A percentile compares a stretch with the other conserved stretches of the same genome.
These are phyloP conservation scores for Pseudomassariella vexata DNA, from an alignment of 2,329 filamentous ascomycete species.

Conservation along the genomic window DNA sequence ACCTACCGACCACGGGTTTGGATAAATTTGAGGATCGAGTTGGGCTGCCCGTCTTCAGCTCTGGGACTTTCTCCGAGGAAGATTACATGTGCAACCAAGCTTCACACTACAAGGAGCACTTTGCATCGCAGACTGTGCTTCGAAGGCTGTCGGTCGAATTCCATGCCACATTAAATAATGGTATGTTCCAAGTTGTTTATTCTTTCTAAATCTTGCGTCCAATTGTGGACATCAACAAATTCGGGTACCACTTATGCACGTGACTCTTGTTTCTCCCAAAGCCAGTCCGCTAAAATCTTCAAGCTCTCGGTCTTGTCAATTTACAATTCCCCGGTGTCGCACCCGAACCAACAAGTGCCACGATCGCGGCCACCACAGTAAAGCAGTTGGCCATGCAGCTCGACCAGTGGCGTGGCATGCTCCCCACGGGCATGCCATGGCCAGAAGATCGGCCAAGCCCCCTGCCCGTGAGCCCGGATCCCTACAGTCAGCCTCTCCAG, in stretches of 20 bases:
- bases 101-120: constrained; percentile 52
- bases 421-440: constrained; percentile 52
- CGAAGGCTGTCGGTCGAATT: constrained; percentile 46
- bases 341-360: not conserved
- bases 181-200: too few species aligned
- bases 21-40: constrained; percentile 46
- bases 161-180: constrained; percentile 43
- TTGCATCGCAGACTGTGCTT: constrained; percentile 54
- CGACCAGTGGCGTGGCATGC: constrained; percentile 50
- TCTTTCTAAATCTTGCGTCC: too few species aligned
- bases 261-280: too few species aligned
- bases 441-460: too few species aligned
- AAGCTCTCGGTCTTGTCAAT: too few species aligned
- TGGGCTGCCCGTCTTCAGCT: constrained; percentile 47
- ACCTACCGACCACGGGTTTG: constrained; percentile 49
- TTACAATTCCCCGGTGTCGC: too few species aligned
- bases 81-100: constrained; percentile 42
- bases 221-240: too few species aligned
- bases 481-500: too few species aligned
- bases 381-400: constrained; percentile 48
- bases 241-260: too few species aligned
- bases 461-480: too few species aligned
- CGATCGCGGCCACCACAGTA: constrained; percentile 30
- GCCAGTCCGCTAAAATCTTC: too few species aligned
- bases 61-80: constrained; percentile 35